These are phyloP conservation scores for Sherardia arvensis DNA, from an alignment of 257 asterid genomes.

Conservation along the genomic window DNA sequence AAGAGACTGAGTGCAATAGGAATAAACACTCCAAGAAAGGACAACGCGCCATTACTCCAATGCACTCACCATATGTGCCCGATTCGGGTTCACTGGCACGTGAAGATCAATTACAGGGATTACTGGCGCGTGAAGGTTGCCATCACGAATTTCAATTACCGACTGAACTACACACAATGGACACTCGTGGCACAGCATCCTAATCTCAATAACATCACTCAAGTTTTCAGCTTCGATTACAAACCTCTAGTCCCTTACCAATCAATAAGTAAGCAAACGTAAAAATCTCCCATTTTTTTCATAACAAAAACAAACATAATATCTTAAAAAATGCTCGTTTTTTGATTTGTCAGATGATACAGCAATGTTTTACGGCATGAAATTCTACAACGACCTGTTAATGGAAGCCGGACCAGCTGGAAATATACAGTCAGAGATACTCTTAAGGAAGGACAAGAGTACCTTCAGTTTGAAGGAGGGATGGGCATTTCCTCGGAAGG, in stretches of 20 bases:
- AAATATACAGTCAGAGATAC: constrained; percentile 59
- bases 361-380: constrained; percentile 65
- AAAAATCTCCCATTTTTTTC: neutral
- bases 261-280: constrained; percentile 43
- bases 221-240: constrained; percentile 72
- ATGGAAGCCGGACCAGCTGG: constrained; percentile 65
- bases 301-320: neutral
- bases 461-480: constrained; percentile 47
- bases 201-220: constrained; percentile 63
- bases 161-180: constrained; percentile 69
- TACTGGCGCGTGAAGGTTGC: constrained; percentile 70
- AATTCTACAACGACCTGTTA: constrained; percentile 53
- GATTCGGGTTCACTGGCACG: constrained; percentile 73
- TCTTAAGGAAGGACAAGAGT: constrained; percentile 42
- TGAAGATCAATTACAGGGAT: constrained; percentile 55
- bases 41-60: constrained; percentile 46
- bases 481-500: constrained; percentile 58
- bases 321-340: neutral
- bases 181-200: constrained; percentile 76
- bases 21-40: constrained; percentile 60
- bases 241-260: constrained; percentile 67
- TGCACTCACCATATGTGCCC: constrained; percentile 82
- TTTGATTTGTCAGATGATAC: constrained; percentile 44
- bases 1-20: constrained; percentile 34
- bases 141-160: constrained; percentile 58